Conservation (phyloP, 2,329 filamentous ascomycete genomes). For the Xylariaceae sp. region DNA sequence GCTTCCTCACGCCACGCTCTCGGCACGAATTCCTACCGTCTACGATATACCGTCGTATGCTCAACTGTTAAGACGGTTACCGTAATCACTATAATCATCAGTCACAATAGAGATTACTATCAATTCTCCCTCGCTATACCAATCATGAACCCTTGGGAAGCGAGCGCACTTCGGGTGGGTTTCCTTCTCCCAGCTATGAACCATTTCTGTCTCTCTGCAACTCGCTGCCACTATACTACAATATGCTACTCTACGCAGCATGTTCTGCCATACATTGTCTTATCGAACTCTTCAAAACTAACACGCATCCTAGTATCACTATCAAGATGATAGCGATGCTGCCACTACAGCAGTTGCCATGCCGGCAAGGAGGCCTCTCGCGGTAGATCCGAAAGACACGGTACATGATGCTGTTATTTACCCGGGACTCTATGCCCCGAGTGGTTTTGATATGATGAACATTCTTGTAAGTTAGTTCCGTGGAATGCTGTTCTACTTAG, state of each 20-base stretch:
- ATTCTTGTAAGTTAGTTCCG: conserved; percentile 52
- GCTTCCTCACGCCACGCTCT: not conserved
- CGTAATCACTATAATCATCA: not conserved
- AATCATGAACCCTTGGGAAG: conserved; percentile 40
- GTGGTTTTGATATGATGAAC: conserved; percentile 58
- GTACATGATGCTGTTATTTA: conserved; percentile 54
- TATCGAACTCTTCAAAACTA: not conserved
- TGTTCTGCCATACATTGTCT: conserved; percentile 9
- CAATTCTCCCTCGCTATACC: conserved; percentile 13
- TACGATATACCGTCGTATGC: not conserved
- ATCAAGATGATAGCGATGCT: conserved; percentile 22
- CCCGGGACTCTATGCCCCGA: conserved; percentile 58
- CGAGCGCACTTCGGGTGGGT: conserved; percentile 37
- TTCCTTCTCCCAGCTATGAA: not conserved
- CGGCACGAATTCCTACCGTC: not conserved
- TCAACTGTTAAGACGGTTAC: not conserved
- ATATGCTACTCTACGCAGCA: not conserved
- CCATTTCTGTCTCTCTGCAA: not conserved
- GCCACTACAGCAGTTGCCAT: conserved; percentile 5
- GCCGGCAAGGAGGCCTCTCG: conserved; percentile 1
- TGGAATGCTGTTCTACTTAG: not conserved
- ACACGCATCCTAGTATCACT: conserved; percentile 30
- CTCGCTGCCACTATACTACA: not conserved
- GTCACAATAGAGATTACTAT: not conserved
- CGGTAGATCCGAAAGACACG: conserved; percentile 21